A percentile compares a stretch with the other conserved stretches of the same genome.
Conservation (phyloP, 2,329 filamentous ascomycete species). For the Neurospora sp. region DNA sequence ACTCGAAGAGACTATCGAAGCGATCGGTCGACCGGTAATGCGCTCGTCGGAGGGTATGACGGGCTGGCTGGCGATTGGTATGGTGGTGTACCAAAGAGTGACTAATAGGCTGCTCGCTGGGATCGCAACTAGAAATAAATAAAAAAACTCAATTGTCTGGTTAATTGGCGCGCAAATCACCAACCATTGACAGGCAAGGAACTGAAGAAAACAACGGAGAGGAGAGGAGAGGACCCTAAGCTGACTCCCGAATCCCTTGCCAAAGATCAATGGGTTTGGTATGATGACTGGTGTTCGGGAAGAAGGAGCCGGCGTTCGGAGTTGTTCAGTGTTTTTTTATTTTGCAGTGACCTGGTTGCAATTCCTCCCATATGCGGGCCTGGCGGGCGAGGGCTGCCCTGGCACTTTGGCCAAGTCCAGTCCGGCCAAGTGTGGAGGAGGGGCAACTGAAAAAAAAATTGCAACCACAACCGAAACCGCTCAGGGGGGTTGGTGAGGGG, state of each 20-base stretch:
- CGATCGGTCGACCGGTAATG: neutral
- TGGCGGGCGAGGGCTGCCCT: neutral
- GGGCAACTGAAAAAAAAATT: constrained; percentile 12
- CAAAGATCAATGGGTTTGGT: constrained; percentile 12
- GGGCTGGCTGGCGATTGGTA: neutral
- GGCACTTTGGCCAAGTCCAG: neutral
- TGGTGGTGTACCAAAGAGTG: neutral
- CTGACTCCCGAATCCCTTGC: constrained; percentile 9
- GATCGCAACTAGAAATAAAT: neutral
- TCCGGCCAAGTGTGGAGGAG: constrained; percentile 14
- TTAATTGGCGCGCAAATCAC: constrained; percentile 12
- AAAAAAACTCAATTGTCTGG: constrained; percentile 7
- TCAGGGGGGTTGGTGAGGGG: neutral
- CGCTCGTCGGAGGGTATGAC: neutral
- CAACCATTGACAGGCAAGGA: constrained; percentile 15
- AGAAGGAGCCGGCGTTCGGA: constrained; percentile 10
- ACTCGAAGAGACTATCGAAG: neutral
- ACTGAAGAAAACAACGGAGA: constrained; percentile 6
- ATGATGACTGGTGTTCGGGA: constrained; percentile 8
- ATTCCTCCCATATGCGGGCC: neutral
- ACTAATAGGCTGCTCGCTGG: neutral
- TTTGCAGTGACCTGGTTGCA: constrained; percentile 9
- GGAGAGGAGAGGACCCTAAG: constrained; percentile 5
- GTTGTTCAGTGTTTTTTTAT: constrained; percentile 1
- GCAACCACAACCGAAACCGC: constrained; percentile 4